Percentiles rank a stretch among this genome's conserved stretches.
Evolutionary conservation across 257 asterid species (phyloP).

Genomic region (Plectranthus barbatus): DNA sequence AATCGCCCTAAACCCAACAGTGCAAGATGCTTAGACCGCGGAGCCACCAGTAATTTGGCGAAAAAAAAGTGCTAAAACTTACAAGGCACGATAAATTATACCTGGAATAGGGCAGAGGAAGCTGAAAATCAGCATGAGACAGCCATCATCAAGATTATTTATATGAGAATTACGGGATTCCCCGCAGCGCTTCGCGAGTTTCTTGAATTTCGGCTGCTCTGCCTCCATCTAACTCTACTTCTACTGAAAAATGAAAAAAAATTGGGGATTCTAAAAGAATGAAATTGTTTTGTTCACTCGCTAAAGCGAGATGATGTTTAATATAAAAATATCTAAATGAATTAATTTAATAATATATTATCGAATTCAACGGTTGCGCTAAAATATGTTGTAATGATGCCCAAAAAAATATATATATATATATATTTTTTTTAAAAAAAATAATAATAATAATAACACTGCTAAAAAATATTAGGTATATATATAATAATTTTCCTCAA

Average conservation of each 20-base stretch:
- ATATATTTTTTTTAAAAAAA: too few relatives aligned
- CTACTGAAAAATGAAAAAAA: neutral
- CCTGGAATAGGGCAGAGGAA: constrained; percentile 95
- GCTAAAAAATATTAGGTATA: too few relatives aligned
- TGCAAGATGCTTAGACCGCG: neutral
- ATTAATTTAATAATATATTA: too few relatives aligned
- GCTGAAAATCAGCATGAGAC: constrained; percentile 88
- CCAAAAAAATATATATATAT: too few relatives aligned
- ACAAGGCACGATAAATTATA: constrained; percentile 6
- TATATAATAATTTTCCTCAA: too few relatives aligned
- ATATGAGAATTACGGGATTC: constrained; percentile 19
- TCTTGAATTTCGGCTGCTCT: constrained; percentile 27
- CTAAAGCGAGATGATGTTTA: neutral
- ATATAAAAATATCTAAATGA: too few relatives aligned
- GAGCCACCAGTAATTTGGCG: neutral
- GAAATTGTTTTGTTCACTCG: neutral
- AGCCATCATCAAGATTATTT: constrained; percentile 84
- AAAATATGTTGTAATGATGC: too few relatives aligned
- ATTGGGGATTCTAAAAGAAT: constrained; percentile 21
- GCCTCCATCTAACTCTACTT: constrained; percentile 27
- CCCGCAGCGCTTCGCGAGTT: constrained; percentile 14
- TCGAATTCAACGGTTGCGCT: too few relatives aligned
- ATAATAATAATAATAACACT: too few relatives aligned
- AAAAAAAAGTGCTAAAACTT: neutral
- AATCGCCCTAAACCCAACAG: neutral